Conservation (phyloP, 202 grass and related monocot species). For the Hordeum pubiflorum region DNA sequence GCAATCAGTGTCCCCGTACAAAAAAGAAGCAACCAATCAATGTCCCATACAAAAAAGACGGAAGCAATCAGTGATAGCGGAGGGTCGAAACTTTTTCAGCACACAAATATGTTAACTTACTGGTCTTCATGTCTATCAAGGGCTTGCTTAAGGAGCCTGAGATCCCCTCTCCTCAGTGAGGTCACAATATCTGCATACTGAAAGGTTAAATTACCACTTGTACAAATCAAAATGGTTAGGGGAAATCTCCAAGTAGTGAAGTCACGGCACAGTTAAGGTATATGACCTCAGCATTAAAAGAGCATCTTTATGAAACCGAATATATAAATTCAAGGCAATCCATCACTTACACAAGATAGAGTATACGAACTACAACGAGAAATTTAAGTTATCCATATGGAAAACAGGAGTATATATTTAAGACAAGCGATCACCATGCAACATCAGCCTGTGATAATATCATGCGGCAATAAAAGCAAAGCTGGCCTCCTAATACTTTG, state of each 20-base stretch:
- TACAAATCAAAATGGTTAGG: not conserved
- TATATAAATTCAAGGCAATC: not conserved
- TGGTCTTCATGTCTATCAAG: conserved; percentile 75
- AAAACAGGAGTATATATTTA: not conserved
- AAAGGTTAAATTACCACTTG: conserved; percentile 47
- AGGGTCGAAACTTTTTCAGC: not conserved
- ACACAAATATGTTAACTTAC: conserved; percentile 37
- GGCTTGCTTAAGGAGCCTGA: conserved; percentile 76
- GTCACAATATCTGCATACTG: conserved; percentile 86
- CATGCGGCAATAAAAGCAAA: not conserved
- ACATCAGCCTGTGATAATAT: not conserved
- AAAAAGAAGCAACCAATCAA: not conserved
- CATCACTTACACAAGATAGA: not conserved
- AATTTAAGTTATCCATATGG: not conserved
- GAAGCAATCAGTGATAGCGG: not conserved
- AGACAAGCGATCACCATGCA: not conserved
- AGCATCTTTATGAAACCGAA: conserved; percentile 1
- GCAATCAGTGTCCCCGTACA: not conserved
- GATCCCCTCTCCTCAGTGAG: conserved; percentile 74
- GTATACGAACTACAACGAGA: not conserved
- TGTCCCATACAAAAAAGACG: not conserved
- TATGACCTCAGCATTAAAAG: not conserved
- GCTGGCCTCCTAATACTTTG: not conserved
- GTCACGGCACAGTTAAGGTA: not conserved
- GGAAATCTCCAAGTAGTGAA: not conserved